These are phyloP conservation scores for Coemansia erecta DNA, from an alignment of 192 early-diverging fungal species.

Conservation along the genomic window DNA sequence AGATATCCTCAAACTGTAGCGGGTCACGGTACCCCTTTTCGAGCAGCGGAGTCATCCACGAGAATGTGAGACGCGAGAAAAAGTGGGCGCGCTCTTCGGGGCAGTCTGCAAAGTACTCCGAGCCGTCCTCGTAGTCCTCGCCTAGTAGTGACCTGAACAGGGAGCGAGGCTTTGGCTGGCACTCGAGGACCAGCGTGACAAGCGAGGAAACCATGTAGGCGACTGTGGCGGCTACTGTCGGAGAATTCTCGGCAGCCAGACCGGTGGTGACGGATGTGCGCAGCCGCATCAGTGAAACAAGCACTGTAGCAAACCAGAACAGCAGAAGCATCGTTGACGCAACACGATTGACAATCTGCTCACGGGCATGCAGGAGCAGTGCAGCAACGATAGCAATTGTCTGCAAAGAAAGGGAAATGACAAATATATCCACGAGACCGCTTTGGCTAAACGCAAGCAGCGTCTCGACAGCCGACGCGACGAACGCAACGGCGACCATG, in stretches of 20 bases:
- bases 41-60: slow-evolving; percentile 90
- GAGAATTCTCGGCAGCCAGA: slow-evolving; percentile 5
- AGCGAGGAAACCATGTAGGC: slow-evolving; percentile 28
- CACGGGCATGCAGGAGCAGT: slow-evolving; percentile 32
- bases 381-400: slow-evolving; percentile 26
- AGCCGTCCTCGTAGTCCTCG: slow-evolving; percentile 24
- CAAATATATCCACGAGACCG: slow-evolving; percentile 12
- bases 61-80: slow-evolving; percentile 78
- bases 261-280: slow-evolving; percentile 26
- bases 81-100: slow-evolving; percentile 84
- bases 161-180: slow-evolving; percentile 31
- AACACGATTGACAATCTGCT: slow-evolving; percentile 35
- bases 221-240: slow-evolving; percentile 16
- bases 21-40: slow-evolving; percentile 73
- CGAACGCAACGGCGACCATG: slow-evolving; percentile 12
- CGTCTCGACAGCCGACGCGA: slow-evolving; percentile 30
- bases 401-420: slow-evolving; percentile 28
- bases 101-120: background rate
- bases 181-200: slow-evolving; percentile 33
- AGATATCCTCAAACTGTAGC: slow-evolving; percentile 77
- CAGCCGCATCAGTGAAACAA: slow-evolving; percentile 34
- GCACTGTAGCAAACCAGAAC: slow-evolving; percentile 44
- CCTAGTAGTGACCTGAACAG: slow-evolving; percentile 27
- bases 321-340: slow-evolving; percentile 44
- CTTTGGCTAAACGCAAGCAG: slow-evolving; percentile 6